phyloP scores from a whole-genome alignment of 306 rosid genomes.

The Canavalia gladiata region DNA sequence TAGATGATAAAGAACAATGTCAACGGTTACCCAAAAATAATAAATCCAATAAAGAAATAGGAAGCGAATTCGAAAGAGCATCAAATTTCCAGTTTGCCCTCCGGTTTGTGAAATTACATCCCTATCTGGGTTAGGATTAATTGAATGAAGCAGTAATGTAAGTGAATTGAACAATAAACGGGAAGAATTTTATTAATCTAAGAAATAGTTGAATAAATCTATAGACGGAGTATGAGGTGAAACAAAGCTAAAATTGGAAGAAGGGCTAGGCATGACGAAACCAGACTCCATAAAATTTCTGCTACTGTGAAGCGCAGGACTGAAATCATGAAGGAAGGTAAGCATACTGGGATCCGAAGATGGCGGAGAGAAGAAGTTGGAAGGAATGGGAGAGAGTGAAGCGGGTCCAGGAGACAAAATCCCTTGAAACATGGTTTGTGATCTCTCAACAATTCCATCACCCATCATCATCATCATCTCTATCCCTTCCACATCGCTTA shows the following conservation, averaged over 20 bases:
- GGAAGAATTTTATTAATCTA: constrained; percentile 39
- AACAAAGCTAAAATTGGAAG: constrained; percentile 57
- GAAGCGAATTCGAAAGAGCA: constrained; percentile 49
- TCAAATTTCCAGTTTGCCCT: constrained; percentile 32
- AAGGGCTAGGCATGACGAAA: constrained; percentile 74
- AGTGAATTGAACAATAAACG: not conserved
- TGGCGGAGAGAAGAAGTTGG: constrained; percentile 62
- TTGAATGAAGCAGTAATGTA: not conserved
- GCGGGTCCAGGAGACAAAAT: constrained; percentile 85
- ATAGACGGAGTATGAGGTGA: constrained; percentile 70
- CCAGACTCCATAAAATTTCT: constrained; percentile 62
- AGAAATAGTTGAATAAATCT: constrained; percentile 77
- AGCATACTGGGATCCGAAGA: constrained; percentile 59
- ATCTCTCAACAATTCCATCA: constrained; percentile 44
- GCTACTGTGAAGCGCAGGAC: constrained; percentile 63
- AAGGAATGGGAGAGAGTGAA: constrained; percentile 68
- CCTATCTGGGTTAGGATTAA: not conserved
- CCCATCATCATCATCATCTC: constrained; percentile 14
- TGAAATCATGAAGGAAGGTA: constrained; percentile 73
- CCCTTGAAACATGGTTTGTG: constrained; percentile 61
- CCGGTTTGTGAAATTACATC: not conserved
- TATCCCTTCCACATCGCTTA: constrained; percentile 41
- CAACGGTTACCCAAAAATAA: constrained; percentile 40
- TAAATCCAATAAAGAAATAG: constrained; percentile 48
- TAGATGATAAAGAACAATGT: constrained; percentile 47